A percentile compares a stretch with the other conserved stretches of the same genome.
These are phyloP conservation scores for Turritis glabra DNA, from an alignment of 345 rosid genomes.

Conservation along the genomic window DNA sequence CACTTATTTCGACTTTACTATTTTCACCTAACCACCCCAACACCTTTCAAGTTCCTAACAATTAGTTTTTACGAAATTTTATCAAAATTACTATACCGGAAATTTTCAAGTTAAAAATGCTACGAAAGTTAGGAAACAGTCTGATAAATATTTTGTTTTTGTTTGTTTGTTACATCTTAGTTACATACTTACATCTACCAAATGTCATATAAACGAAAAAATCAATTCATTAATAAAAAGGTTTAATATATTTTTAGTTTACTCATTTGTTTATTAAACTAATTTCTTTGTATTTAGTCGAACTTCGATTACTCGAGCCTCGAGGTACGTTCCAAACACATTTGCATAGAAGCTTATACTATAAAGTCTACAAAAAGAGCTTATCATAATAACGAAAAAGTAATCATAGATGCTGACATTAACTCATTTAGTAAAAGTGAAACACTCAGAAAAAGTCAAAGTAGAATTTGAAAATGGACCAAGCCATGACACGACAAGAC, in stretches of 20 bases:
- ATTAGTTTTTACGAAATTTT: not conserved
- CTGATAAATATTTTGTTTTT: not conserved
- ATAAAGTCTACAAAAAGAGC: constrained; percentile 7
- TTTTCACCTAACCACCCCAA: constrained; percentile 27
- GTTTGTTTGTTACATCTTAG: not conserved
- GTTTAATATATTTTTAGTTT: not conserved
- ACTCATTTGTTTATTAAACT: not conserved
- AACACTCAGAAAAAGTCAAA: constrained; percentile 24
- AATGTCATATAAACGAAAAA: not conserved
- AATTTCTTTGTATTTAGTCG: not conserved
- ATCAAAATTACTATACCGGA: not conserved
- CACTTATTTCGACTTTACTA: constrained; percentile 25
- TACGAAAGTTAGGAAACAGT: not conserved
- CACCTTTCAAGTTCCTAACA: not conserved
- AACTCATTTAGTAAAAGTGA: constrained; percentile 25
- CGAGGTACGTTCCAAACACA: constrained; percentile 1
- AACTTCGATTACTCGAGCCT: not conserved
- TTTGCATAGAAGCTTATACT: not conserved
- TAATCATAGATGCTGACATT: constrained; percentile 18
- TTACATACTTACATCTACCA: not conserved
- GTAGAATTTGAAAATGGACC: constrained; percentile 27
- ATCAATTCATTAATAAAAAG: not conserved
- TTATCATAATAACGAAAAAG: not conserved
- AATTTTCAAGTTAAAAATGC: not conserved
- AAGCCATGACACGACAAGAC: constrained; percentile 31